These are phyloP conservation scores for Waltiozyma sp. DNA, from an alignment of 1,139 yeast genomes.

Conservation along the genomic window DNA sequence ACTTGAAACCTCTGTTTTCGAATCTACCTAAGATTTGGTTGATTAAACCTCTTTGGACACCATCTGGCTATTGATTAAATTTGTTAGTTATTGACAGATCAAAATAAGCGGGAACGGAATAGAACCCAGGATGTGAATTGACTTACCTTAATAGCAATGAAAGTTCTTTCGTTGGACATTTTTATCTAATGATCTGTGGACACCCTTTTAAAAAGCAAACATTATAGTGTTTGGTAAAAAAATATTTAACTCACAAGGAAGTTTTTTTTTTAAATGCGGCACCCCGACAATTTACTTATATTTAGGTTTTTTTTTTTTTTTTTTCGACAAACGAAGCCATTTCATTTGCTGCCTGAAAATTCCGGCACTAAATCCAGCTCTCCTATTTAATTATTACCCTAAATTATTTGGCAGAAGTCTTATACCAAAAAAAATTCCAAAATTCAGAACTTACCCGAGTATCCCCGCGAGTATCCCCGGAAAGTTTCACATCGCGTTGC, in stretches of 20 bases:
- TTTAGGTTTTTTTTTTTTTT: too few species aligned
- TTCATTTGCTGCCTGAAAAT: not conserved
- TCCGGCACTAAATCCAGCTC: too few species aligned
- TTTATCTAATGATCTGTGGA: slow-evolving; percentile 6
- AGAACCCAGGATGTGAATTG: not conserved
- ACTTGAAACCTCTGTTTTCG: slow-evolving; percentile 95
- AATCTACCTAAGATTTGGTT: slow-evolving; percentile 86
- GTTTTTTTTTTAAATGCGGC: not conserved
- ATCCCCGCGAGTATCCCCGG: too few species aligned
- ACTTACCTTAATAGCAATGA: slow-evolving; percentile 78
- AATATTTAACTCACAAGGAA: not conserved
- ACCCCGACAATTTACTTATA: not conserved
- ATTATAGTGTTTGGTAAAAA: not conserved
- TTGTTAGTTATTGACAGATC: not conserved
- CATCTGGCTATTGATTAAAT: slow-evolving; percentile 59
- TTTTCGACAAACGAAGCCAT: not conserved
- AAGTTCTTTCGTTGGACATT: slow-evolving; percentile 81
- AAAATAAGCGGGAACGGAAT: too few species aligned
- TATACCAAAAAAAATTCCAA: too few species aligned
- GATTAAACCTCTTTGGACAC: slow-evolving; percentile 98
- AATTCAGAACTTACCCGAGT: too few species aligned
- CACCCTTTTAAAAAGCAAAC: not conserved
- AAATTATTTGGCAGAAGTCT: too few species aligned
- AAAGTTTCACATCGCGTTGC: too few species aligned
- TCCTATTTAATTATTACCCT: too few species aligned